Evolutionary conservation across 1,139 yeast genomes (phyloP), one percentile per base, ranked within the genome.

Genomic region (Diutina sp.): DNA sequence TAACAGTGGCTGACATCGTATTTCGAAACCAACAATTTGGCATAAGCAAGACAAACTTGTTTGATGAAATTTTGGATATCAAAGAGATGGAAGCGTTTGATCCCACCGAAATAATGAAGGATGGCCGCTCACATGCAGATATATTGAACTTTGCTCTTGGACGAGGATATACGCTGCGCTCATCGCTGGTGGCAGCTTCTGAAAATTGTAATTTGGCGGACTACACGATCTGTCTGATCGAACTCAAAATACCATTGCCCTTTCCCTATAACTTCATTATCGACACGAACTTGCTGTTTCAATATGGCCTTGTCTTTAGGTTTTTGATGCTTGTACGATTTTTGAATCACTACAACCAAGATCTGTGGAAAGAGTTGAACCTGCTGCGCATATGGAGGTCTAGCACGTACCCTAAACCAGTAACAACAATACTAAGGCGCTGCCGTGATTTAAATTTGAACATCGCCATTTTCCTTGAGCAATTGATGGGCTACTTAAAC

Each of bases 231-330:
- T 60, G 72, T 1, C 72, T 74, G 46, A 64, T 90, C 14, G 87
- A 84, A 61, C 72, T 90, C 51, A 87, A 88, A 56, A 67, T 89
- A 45, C 73, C 78, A 32, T 73, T 91, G 25, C 97, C 97, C 6
- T 95, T 90, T 65, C 99, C 99, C 0, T 70, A 90, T 55, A 90
- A 90, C 61, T 73, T 91, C 47, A 75, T 93, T 0, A 71, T 90
- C 3, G 83, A 87, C 30, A 80, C 85, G 59, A 85, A 89, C 51
- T 82, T 86, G 38, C 75, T 90, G 44, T 78, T 84, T 55, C 90
- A 95, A 59, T 90, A 87, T 65, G 97, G 91, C 67, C 73, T 90
- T 41, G 71, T 90, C 58, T 90, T 88, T 64, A 82, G 97, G 61
- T 84, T 88, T 61, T 73, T 88, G 52, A 69, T 85, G 35, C 77